Conservation (phyloP, 192 early-diverging fungal genomes). For the Backusella tarrabulga region DNA sequence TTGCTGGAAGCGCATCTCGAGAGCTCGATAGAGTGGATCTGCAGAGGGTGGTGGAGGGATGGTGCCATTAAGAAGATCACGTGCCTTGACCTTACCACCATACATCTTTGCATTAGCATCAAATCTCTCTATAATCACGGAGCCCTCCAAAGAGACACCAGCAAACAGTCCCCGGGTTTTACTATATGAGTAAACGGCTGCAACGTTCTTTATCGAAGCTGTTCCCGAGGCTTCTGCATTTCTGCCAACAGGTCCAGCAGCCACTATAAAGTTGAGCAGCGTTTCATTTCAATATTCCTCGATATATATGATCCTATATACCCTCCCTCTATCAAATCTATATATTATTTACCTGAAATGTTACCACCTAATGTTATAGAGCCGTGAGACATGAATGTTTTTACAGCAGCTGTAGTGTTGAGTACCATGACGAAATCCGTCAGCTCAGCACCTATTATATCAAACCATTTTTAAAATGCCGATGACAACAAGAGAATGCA, state of each 20-base stretch:
- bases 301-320: no score
- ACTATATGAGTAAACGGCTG: slow-evolving; percentile 90
- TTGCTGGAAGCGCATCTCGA: slow-evolving; percentile 40
- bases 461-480: not conserved
- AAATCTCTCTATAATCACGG: slow-evolving; percentile 82
- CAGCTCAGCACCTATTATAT: slow-evolving; percentile 66
- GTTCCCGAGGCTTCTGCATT: slow-evolving; percentile 84
- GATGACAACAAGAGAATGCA: not conserved
- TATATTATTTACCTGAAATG: slow-evolving; percentile 46
- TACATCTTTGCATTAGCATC: slow-evolving; percentile 98
- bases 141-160: slow-evolving; percentile 65
- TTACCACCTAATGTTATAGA: slow-evolving; percentile 89
- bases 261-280: slow-evolving; percentile 44
- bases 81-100: slow-evolving; percentile 69
- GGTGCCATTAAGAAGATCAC: slow-evolving; percentile 76
- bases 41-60: slow-evolving; percentile 75
- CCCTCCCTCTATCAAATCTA: not conserved
- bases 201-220: slow-evolving; percentile 58
- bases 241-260: slow-evolving; percentile 85
- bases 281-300: not conserved
- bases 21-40: slow-evolving; percentile 69
- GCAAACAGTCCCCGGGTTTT: slow-evolving; percentile 92
- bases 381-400: slow-evolving; percentile 82
- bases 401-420: slow-evolving; percentile 82
- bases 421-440: slow-evolving; percentile 92